Evolutionary conservation across 129 eudicot species (phyloP).

Genomic region (Gnaphalium uliginosum): DNA sequence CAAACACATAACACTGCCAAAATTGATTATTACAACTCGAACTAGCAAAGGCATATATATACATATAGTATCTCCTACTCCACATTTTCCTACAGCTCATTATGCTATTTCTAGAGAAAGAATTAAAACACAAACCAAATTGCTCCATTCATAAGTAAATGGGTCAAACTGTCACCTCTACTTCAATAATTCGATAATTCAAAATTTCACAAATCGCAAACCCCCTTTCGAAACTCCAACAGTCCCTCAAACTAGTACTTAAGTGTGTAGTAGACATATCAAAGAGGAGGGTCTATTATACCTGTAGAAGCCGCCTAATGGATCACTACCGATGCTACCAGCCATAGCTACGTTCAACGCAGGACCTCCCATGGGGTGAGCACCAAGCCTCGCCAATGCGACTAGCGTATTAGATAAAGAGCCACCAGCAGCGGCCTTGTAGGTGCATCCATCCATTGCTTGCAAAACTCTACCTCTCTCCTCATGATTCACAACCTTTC

Average conservation of each 20-base stretch:
- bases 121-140: not conserved
- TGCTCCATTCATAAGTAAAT: slow-evolving; percentile 1
- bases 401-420: slow-evolving; percentile 94
- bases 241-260: not conserved
- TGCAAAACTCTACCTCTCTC: slow-evolving; percentile 88
- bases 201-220: not conserved
- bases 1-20: not conserved
- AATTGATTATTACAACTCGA: not conserved
- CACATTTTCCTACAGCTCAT: not conserved
- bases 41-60: not conserved
- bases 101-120: not conserved
- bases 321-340: slow-evolving; percentile 95
- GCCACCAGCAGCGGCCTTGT: slow-evolving; percentile 99
- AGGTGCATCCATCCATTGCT: slow-evolving; percentile 99
- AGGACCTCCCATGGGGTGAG: slow-evolving; percentile 65
- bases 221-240: not conserved
- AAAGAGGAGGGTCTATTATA: slow-evolving; percentile 19
- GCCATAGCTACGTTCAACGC: slow-evolving; percentile 81
- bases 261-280: not conserved
- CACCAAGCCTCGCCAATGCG: slow-evolving; percentile 98
- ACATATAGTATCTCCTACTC: not conserved
- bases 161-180: not conserved
- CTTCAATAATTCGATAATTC: not conserved
- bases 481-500: slow-evolving; percentile 90
- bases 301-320: slow-evolving; percentile 96